Evolutionary conservation across 1,139 yeast species (phyloP).

Genomic region (Candida freyschussii): DNA sequence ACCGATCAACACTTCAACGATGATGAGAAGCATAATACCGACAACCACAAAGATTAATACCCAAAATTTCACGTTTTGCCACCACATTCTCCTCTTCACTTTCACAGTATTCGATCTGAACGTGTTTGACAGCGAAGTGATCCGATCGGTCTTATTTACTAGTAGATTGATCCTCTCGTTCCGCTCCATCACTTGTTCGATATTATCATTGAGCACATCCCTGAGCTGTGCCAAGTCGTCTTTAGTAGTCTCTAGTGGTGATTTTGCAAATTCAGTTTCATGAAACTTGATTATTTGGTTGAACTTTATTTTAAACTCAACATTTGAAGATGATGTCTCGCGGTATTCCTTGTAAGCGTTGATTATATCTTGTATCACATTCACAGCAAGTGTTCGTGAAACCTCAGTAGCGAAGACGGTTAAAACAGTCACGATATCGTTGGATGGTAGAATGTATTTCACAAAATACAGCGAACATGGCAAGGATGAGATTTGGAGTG

Average conservation of each 20-base stretch:
- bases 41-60: slow-evolving; percentile 8
- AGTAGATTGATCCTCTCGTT: slow-evolving; percentile 70
- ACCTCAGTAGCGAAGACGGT: slow-evolving; percentile 22
- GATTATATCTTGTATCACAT: slow-evolving; percentile 19
- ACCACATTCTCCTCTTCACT: slow-evolving; percentile 62
- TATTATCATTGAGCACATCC: slow-evolving; percentile 55
- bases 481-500: slow-evolving; percentile 14
- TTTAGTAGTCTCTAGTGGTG: slow-evolving; percentile 16
- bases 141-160: slow-evolving; percentile 76
- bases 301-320: slow-evolving; percentile 22
- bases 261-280: slow-evolving; percentile 19
- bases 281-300: slow-evolving; percentile 24
- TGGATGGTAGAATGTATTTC: slow-evolving; percentile 17
- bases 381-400: slow-evolving; percentile 22
- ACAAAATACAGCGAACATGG: slow-evolving; percentile 17
- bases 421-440: slow-evolving; percentile 25
- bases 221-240: slow-evolving; percentile 23
- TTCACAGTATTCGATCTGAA: slow-evolving; percentile 64
- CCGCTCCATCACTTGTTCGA: slow-evolving; percentile 60
- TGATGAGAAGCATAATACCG: slow-evolving; percentile 7
- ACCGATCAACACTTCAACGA: slow-evolving; percentile 5
- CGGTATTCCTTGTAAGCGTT: slow-evolving; percentile 18
- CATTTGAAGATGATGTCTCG: slow-evolving; percentile 8
- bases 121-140: slow-evolving; percentile 61
- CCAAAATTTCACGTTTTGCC: slow-evolving; percentile 46